phyloP scores from a whole-genome alignment of 2,329 filamentous ascomycete species.

The Bisporella sp. region DNA sequence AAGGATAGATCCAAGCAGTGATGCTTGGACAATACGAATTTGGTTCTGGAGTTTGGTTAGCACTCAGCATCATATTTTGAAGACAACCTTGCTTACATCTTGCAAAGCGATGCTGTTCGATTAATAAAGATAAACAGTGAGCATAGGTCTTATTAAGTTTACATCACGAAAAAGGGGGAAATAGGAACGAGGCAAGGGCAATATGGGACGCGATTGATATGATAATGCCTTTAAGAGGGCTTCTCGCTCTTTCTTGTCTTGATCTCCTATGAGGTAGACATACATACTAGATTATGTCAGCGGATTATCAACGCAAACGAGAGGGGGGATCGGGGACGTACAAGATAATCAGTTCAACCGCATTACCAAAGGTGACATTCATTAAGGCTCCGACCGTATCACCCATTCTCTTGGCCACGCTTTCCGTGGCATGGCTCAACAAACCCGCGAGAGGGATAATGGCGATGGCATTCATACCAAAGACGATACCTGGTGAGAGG shows the following conservation, averaged over 20 bases:
- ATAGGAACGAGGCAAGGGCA: conserved; percentile 18
- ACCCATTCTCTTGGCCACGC: conserved; percentile 64
- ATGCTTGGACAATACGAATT: conserved; percentile 88
- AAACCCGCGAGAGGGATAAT: conserved; percentile 69
- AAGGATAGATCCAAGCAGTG: conserved; percentile 80
- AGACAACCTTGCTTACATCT: conserved; percentile 40
- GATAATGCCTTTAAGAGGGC: conserved; percentile 34
- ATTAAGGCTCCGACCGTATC: conserved; percentile 67
- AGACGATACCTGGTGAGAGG: conserved; percentile 54
- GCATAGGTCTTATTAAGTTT: conserved; percentile 25
- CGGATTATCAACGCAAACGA: not conserved
- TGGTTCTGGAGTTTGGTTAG: conserved; percentile 48
- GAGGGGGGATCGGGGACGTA: conserved; percentile 27
- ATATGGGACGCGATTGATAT: conserved; percentile 39
- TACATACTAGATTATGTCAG: conserved; percentile 41
- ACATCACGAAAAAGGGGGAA: conserved; percentile 10
- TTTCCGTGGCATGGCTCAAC: conserved; percentile 68
- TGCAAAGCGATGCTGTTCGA: conserved; percentile 62
- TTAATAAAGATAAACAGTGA: conserved; percentile 28
- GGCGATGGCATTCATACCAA: conserved; percentile 68
- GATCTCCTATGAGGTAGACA: conserved; percentile 36
- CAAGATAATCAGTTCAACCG: conserved; percentile 75
- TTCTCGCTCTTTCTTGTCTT: conserved; percentile 40
- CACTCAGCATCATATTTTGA: not conserved
- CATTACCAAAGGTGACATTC: conserved; percentile 74